phyloP scores from a whole-genome alignment of 139 green algal genomes.

The Chlorella sp. region DNA sequence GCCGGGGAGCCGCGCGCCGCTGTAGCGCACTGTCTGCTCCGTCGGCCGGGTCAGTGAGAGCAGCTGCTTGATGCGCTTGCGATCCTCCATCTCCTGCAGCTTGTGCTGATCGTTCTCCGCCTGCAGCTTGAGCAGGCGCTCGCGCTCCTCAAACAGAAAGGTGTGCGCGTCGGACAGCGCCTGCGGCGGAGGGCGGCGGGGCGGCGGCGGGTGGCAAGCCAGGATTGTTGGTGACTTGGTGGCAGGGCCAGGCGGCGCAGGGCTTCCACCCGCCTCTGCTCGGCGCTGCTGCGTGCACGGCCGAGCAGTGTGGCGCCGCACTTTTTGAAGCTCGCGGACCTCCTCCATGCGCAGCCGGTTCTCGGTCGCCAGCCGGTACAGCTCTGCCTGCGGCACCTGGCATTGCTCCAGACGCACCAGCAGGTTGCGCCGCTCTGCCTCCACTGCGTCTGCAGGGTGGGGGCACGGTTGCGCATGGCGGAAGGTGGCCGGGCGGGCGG shows the following conservation, averaged over 20 bases:
- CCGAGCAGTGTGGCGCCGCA: too few species aligned
- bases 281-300: too few species aligned
- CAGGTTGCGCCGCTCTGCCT: slow-evolving; percentile 71
- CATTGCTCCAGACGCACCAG: slow-evolving; percentile 65
- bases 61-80: slow-evolving; percentile 81
- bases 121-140: slow-evolving; percentile 78
- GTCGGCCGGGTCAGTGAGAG: slow-evolving; percentile 55
- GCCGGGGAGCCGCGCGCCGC: too few species aligned
- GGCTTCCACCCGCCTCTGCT: not conserved
- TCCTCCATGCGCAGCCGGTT: slow-evolving; percentile 75
- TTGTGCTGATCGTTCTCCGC: slow-evolving; percentile 83
- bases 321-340: slow-evolving; percentile 83
- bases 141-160: slow-evolving; percentile 85
- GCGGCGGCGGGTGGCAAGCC: not conserved
- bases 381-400: slow-evolving; percentile 40
- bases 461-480: not conserved
- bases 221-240: not conserved
- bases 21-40: slow-evolving; percentile 33
- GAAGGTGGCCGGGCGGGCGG: not conserved
- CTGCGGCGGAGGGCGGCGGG: slow-evolving; percentile 39
- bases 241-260: not conserved
- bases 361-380: slow-evolving; percentile 77
- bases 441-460: slow-evolving; percentile 17
- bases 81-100: slow-evolving; percentile 75
- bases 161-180: slow-evolving; percentile 81